These are phyloP conservation scores for Fusarium guadeloupense DNA, from an alignment of 2,329 filamentous ascomycete genomes.

Conservation along the genomic window DNA sequence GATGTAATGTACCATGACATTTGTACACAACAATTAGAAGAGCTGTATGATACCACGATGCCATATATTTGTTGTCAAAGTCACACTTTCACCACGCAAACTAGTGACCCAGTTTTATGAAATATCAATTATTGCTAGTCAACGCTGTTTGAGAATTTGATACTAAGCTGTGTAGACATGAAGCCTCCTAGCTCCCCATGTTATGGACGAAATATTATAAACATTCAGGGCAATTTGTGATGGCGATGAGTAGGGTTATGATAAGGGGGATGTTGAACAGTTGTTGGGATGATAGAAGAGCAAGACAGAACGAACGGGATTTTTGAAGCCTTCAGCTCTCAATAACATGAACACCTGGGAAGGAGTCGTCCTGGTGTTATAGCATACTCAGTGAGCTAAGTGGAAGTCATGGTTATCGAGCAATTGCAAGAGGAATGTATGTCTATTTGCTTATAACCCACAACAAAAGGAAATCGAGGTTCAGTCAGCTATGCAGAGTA, in stretches of 20 bases:
- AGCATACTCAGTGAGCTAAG: neutral
- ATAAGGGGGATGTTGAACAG: too few species aligned
- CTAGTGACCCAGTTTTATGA: neutral
- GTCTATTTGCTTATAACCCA: neutral
- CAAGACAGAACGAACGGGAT: neutral
- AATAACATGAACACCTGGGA: neutral
- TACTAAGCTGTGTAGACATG: neutral
- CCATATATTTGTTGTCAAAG: conserved; percentile 34
- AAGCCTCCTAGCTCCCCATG: neutral
- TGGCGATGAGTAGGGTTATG: neutral
- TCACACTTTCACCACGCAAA: neutral
- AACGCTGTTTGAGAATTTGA: neutral
- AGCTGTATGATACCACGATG: conserved; percentile 42
- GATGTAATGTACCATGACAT: conserved; percentile 33
- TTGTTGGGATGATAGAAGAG: too few species aligned
- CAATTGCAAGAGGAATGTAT: neutral
- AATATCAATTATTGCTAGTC: neutral
- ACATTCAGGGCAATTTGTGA: neutral
- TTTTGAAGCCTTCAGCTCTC: neutral
- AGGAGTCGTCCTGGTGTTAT: neutral
- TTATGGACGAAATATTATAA: too few species aligned
- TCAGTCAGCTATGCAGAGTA: neutral
- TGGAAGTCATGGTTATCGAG: neutral
- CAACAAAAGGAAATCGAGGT: neutral
- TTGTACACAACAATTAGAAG: conserved; percentile 27